Conservation (phyloP, 768 basidiomycete genomes). For the Mycena metata region DNA sequence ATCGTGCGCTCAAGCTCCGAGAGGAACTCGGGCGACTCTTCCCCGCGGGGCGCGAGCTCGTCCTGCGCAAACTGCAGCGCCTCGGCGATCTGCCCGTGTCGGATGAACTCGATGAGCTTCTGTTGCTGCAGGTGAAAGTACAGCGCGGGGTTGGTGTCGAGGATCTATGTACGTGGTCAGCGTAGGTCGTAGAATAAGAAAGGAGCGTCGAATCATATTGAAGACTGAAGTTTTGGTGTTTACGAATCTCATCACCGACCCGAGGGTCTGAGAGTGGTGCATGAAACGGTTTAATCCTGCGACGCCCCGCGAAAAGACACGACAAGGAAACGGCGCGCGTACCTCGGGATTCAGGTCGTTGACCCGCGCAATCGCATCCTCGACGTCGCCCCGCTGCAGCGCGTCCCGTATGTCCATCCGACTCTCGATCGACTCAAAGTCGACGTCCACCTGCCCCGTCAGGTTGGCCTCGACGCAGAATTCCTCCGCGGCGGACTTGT, state of each 20-base stretch:
- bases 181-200: slow-evolving; percentile 35
- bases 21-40: slow-evolving; percentile 95
- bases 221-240: slow-evolving; percentile 94
- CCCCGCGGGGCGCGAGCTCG: slow-evolving; percentile 94
- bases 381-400: slow-evolving; percentile 92
- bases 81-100: slow-evolving; percentile 80
- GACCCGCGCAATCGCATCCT: slow-evolving; percentile 94
- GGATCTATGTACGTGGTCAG: slow-evolving; percentile 72
- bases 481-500: slow-evolving; percentile 95
- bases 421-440: slow-evolving; percentile 93
- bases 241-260: slow-evolving; percentile 85
- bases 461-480: slow-evolving; percentile 92
- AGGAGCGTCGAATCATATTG: slow-evolving; percentile 80
- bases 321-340: slow-evolving; percentile 53
- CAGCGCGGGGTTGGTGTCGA: slow-evolving; percentile 93
- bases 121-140: slow-evolving; percentile 98
- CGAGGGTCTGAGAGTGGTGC: slow-evolving; percentile 96
- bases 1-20: slow-evolving; percentile 94
- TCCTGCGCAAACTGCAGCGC: slow-evolving; percentile 93
- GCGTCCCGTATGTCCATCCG: slow-evolving; percentile 96
- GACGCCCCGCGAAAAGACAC: slow-evolving; percentile 36
- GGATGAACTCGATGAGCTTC: slow-evolving; percentile 94
- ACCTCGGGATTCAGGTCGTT: slow-evolving; percentile 99
- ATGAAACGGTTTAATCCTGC: slow-evolving; percentile 94
- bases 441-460: slow-evolving; percentile 68